Conservation (phyloP, 495 filamentous ascomycete genomes). For the Tuber aestivum region DNA sequence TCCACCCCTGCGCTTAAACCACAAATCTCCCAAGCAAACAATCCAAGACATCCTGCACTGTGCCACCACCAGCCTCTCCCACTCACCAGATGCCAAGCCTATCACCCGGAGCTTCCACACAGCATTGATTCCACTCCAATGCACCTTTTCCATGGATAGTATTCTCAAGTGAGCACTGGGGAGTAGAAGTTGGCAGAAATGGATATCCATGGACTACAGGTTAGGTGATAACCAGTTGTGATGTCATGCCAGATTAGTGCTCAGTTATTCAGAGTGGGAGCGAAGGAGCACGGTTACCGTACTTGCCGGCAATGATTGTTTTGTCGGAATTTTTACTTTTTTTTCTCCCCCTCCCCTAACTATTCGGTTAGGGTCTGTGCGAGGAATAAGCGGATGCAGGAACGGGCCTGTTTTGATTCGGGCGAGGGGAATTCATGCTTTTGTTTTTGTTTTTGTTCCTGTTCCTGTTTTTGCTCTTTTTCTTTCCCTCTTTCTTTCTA, state of each 20-base stretch:
- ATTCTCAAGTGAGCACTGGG: neutral
- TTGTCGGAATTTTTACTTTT: neutral
- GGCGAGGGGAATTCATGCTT: neutral
- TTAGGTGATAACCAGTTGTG: neutral
- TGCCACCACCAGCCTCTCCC: neutral
- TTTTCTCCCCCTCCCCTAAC: neutral
- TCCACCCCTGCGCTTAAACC: neutral
- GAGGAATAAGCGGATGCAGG: neutral
- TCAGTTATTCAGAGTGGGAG: neutral
- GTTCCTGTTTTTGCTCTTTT: too few relatives aligned
- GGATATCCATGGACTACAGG: neutral
- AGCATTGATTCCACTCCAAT: neutral
- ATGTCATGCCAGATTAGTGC: neutral
- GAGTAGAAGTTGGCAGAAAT: neutral
- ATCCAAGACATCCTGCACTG: neutral
- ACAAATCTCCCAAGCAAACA: neutral
- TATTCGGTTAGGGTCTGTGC: neutral
- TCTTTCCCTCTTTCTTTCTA: neutral
- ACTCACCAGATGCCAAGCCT: neutral
- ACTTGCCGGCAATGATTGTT: neutral
- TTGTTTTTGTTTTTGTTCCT: neutral
- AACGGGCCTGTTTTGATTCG: neutral
- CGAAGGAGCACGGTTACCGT: neutral
- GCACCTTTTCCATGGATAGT: neutral
- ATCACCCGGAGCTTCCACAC: neutral